These are phyloP conservation scores for Sugiyamaella marilandica DNA, from an alignment of 805 yeast species.

Conservation along the genomic window DNA sequence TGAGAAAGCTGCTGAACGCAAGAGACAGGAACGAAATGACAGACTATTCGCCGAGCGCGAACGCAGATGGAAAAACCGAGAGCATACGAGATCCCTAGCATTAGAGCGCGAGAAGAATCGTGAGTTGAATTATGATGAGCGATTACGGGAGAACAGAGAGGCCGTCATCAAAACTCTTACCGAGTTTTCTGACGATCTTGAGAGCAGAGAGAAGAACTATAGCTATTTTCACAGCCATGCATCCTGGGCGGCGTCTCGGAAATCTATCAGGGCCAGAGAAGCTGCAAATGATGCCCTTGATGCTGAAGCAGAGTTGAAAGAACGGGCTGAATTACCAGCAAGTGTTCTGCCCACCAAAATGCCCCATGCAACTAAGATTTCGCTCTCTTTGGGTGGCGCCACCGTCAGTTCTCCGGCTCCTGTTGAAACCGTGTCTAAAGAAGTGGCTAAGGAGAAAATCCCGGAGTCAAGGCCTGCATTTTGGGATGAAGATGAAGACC, in stretches of 20 bases:
- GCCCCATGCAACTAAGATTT: slow-evolving; percentile 9
- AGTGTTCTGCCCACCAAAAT: neutral
- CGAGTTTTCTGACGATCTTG: slow-evolving; percentile 23
- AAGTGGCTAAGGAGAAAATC: neutral
- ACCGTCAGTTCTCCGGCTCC: neutral
- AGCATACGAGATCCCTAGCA: slow-evolving; percentile 34
- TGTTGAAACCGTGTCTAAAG: neutral
- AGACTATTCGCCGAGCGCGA: slow-evolving; percentile 27
- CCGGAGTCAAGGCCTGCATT: neutral
- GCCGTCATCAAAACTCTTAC: slow-evolving; percentile 14
- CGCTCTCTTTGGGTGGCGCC: slow-evolving; percentile 11
- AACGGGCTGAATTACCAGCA: neutral
- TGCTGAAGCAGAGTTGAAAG: slow-evolving; percentile 18
- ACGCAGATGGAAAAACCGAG: slow-evolving; percentile 37
- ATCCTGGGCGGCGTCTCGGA: slow-evolving; percentile 24
- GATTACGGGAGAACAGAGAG: slow-evolving; percentile 7
- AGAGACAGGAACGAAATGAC: slow-evolving; percentile 10
- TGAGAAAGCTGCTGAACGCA: slow-evolving; percentile 7
- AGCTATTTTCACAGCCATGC: slow-evolving; percentile 25
- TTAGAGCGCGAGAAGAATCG: slow-evolving; percentile 19
- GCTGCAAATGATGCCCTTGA: slow-evolving; percentile 20
- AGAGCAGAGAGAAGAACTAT: slow-evolving; percentile 9
- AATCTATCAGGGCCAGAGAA: slow-evolving; percentile 15
- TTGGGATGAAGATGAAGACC: slow-evolving; percentile 9
- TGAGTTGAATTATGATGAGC: slow-evolving; percentile 10